Evolutionary conservation across 495 filamentous ascomycete genomes (phyloP), one percentile per base, ranked within the genome.

Genomic region (Elaphomyces granulatus): DNA sequence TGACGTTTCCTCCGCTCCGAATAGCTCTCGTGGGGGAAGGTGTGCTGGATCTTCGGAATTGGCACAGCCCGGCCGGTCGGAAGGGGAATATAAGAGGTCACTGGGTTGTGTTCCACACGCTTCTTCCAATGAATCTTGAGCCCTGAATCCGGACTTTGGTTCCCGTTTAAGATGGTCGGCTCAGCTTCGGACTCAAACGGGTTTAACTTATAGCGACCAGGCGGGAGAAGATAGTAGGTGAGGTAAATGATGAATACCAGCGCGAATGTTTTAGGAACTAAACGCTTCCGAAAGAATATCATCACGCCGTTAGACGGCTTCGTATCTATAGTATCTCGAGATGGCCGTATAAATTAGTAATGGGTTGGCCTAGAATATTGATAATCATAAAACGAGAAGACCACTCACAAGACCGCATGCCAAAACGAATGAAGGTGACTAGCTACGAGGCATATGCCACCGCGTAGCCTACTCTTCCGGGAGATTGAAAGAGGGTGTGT

Each of bases 1-100:
- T 32, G 17, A 20, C 41, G 41, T 14, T 17, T 37, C 42, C 55
- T 45, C 44, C 59, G 54, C 28, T 51, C 50, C 34, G 43, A 34
- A 40, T 44, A 48, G 7, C 54, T 55, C 47, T 78, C 74, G 7
- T 45, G 34, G 1, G 54, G 59, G 37, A 78, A 78, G 8, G 63
- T 52, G 56, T 65, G 50, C 43, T 77, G 73, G 36, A 77, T 63
- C 20, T 53, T 52, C 7, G 72, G 67, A 15, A 77, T 64, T 3
- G 53, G 46, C 14, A 49, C 51, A 15, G 70, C 53, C 0, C 40
- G 36, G 8, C 55, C 53, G 10, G 55, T 67, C 12, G 69, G 72
- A 6, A 75, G 51, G n/a, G 63, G 60, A 20, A 65, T 68, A 19
- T 65, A 62, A 8, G 62, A 49, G 9, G 51, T 43, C 30, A 78